These are phyloP conservation scores for Oryza longistaminata DNA, from an alignment of 176 grass and related monocot species.

Conservation along the genomic window DNA sequence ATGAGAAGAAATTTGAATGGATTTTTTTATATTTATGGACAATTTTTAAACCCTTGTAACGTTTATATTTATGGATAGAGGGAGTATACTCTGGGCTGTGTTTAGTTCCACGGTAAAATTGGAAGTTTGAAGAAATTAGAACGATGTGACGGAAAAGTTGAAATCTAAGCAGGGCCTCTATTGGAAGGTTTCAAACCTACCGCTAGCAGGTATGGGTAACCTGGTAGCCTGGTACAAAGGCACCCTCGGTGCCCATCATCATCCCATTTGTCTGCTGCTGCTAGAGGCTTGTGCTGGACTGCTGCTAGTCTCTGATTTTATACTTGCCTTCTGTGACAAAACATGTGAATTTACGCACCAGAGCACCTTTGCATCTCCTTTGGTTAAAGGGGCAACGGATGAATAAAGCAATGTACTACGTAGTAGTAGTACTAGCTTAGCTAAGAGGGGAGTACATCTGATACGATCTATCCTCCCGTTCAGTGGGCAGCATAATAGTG, in stretches of 20 bases:
- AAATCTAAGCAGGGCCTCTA: background rate
- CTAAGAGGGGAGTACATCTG: background rate
- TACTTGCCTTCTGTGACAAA: slow-evolving; percentile 27
- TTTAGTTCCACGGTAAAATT: too few relatives aligned
- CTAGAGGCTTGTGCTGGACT: background rate
- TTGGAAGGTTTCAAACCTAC: background rate
- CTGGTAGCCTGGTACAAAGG: background rate
- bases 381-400: slow-evolving; percentile 42
- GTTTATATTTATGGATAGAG: too few relatives aligned
- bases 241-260: background rate
- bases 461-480: background rate
- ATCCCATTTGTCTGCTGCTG: background rate
- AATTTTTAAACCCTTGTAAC: too few relatives aligned
- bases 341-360: slow-evolving; percentile 15
- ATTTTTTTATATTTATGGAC: too few relatives aligned
- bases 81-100: too few relatives aligned
- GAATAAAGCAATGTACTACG: slow-evolving; percentile 25
- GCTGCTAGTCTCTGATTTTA: background rate
- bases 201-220: background rate
- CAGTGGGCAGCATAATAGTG: background rate
- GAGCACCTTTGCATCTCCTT: slow-evolving; percentile 36
- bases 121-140: too few relatives aligned
- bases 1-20: too few relatives aligned
- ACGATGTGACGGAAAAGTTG: too few relatives aligned
- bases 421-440: background rate